A percentile compares a stretch with the other conserved stretches of the same genome.
phyloP scores from a whole-genome alignment of 2,329 filamentous ascomycete species.

The Fusarium sp. region DNA sequence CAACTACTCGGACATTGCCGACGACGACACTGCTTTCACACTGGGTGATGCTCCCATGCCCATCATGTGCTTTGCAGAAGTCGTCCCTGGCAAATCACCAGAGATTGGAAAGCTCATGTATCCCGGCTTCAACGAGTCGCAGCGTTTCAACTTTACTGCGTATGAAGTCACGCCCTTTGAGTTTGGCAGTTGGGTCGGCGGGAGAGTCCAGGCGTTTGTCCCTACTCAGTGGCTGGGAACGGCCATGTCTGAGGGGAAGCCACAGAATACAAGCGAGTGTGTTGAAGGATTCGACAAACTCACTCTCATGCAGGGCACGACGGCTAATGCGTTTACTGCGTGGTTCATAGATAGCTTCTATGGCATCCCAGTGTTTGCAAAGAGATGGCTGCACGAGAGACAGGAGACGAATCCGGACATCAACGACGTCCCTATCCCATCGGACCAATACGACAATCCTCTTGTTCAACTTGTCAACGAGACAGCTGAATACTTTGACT shows the following conservation, averaged over 20 bases:
- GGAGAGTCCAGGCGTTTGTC: constrained; percentile 44
- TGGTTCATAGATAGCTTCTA: constrained; percentile 45
- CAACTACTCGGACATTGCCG: constrained; percentile 41
- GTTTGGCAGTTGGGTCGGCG: constrained; percentile 47
- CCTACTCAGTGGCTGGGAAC: constrained; percentile 45
- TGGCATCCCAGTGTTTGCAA: constrained; percentile 38
- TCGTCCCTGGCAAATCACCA: constrained; percentile 43
- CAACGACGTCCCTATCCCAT: constrained; percentile 30
- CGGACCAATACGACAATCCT: constrained; percentile 27
- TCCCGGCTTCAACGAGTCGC: constrained; percentile 40
- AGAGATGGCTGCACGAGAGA: constrained; percentile 24
- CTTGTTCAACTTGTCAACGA: constrained; percentile 39
- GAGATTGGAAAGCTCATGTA: constrained; percentile 44
- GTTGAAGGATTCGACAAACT: constrained; percentile 46
- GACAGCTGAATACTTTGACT: constrained; percentile 39
- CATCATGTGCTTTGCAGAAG: constrained; percentile 42
- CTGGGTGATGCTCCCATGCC: constrained; percentile 43
- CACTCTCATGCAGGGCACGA: constrained; percentile 46
- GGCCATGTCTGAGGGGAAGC: constrained; percentile 39
- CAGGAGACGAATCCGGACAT: constrained; percentile 26
- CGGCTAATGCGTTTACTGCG: constrained; percentile 41
- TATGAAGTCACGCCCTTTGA: constrained; percentile 49
- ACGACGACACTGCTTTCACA: constrained; percentile 21
- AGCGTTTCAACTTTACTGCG: constrained; percentile 44
- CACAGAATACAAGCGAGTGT: constrained; percentile 42